Base-by-base conservation (phyloP, 2,329 filamentous ascomycete genomes). In the Fusarium sp. region DNA sequence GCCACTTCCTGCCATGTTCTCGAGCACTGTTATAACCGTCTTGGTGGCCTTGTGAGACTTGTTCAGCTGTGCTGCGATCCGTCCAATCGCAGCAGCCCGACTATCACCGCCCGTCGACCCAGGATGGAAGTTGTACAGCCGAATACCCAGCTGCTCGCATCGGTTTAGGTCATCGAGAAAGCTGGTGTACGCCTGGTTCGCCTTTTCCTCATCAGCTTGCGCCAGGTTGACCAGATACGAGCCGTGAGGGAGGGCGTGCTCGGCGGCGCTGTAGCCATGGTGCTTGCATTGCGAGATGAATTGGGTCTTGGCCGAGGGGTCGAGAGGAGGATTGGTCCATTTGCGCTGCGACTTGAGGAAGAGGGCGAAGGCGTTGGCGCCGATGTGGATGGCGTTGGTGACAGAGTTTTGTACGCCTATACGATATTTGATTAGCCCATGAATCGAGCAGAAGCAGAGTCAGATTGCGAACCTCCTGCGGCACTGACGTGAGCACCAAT, bases 261-360 rank as follows among this genome's bases (percentile, higher is more conserved):
- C 89, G 66, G 87, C 87, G 8, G 91, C 89, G 78, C 94, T 91
- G 82, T 96, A 98, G 59, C 86, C 85, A 81, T 96, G 91, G 59
- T 92, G 85, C 60, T 89, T 86, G 80, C 94, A 94, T 35, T 91
- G 85, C 50, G 88, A 87, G 66, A 89, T 89, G 84, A 98, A 99
- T 43, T 91, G 88, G 48, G 91, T 87, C 59, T 89, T 88, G 63
- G 92, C 90, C 30, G 93, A 91, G 43, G 90, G 83, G 30, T 92
- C 88, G 6, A 99, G 87, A 1, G 94, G 90, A 10, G 95, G 94
- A 78, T 93, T 97, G 32, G 90, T 88, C 97, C 97, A 99, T 86
- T 98, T 98, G 65, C 95, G 92, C 83, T 99, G 97, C 0, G 94
- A 97, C 82, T 98, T 98, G 77, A 99, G 88, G 85, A 99, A 99